Base-by-base conservation (phyloP, 2,329 filamentous ascomycete genomes). In the Trichoderma gracile region DNA sequence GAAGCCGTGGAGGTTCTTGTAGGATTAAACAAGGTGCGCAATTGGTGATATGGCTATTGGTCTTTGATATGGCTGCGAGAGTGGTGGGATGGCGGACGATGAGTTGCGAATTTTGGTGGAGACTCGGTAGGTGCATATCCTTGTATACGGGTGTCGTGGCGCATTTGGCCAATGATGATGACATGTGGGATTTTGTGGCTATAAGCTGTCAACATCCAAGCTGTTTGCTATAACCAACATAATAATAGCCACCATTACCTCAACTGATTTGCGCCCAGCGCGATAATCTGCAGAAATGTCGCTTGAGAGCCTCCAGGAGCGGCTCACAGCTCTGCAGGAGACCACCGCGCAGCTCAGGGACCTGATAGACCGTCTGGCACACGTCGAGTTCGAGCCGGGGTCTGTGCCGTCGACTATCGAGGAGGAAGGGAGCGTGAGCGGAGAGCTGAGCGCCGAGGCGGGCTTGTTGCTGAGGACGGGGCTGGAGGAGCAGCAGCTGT, bases 401-500 rank as follows among this genome's bases (percentile, higher is more conserved):
- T 84, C 84, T 1, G 79, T 85, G 50, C 82, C 84, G 21, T 78
- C 85, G 5, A 78, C 76, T 63, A 74, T 76, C 9, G 78, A 79
- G 58, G 79, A 81, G 21, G 83, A 84, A 56, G 79, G 79, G 65
- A 82, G 83, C 67, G 80, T 83, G 42, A 86, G 89, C 63, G 76
- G 88, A 21, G 93, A 97, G 77, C 84, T 97, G 40, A 86, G 87
- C 68, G 82, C 86, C 23, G 93, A 97, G 75, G 96, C 97, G 68
- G 88, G 89, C 69, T 87, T 91, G 71, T 84, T 85, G 19, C 78
- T 97, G 66, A 89, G 91, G 70, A 88, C 91, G 64, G 86, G 90
- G 56, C 89, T 96, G 71, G 92, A 96, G 67, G 92, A 96, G 65
- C 84, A 95, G 68, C 93, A 96, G 75, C 77, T 95, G 19, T 74